phyloP scores from a whole-genome alignment of 345 rosid genomes.

The Citrus maxima region DNA sequence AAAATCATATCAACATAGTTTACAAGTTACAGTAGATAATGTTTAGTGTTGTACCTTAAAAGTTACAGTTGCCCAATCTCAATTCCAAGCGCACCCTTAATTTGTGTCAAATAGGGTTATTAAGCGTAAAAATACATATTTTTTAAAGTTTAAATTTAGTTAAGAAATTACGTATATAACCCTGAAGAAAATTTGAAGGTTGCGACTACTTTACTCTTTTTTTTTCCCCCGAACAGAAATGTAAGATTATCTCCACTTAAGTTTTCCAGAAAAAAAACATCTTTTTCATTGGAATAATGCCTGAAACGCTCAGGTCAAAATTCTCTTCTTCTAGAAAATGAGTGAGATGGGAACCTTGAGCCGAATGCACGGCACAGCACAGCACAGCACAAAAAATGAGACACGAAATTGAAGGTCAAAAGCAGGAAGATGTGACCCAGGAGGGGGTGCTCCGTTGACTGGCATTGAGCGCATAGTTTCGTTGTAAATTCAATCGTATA shows the following conservation, averaged over 20 bases:
- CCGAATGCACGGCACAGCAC: neutral
- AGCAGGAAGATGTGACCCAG: neutral
- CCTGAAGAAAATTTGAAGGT: neutral
- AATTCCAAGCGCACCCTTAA: neutral
- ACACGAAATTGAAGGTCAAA: neutral
- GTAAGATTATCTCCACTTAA: neutral
- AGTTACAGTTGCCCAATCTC: accelerated
- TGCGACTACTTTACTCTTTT: neutral
- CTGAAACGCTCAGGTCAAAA: neutral
- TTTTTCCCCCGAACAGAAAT: neutral
- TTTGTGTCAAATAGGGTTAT: neutral
- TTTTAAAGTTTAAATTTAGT: neutral
- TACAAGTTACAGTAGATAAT: too few relatives aligned
- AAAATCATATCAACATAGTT: too few relatives aligned
- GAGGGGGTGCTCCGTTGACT: slow-evolving; percentile 21
- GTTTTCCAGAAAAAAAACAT: neutral
- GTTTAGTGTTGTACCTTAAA: accelerated
- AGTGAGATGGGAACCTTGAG: neutral
- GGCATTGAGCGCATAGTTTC: slow-evolving; percentile 18
- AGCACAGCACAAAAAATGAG: neutral
- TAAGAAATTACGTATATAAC: neutral
- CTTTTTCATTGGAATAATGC: neutral
- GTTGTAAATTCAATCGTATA: slow-evolving; percentile 10
- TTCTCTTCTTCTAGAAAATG: neutral
- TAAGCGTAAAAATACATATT: neutral